phyloP scores from a whole-genome alignment of 2,329 filamentous ascomycete species.

The Neurospora crassa region DNA sequence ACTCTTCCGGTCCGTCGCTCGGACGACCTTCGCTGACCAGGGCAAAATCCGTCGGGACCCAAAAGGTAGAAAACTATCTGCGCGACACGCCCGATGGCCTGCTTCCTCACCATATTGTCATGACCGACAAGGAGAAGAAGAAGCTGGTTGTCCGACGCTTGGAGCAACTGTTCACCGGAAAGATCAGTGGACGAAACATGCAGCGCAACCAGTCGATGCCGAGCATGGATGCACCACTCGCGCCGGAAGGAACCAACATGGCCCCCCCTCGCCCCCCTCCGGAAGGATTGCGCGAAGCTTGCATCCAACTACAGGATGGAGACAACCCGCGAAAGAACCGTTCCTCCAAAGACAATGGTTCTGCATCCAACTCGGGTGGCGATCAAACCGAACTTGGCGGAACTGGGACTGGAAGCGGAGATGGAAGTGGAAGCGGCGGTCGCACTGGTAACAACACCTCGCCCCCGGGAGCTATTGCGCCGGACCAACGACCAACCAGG shows the following conservation, averaged over 20 bases:
- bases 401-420: constrained; percentile 21
- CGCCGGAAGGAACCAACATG: constrained; percentile 1
- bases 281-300: constrained; percentile 38
- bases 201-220: constrained; percentile 17
- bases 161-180: constrained; percentile 76
- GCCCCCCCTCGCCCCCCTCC: constrained; percentile 3
- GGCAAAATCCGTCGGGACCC: constrained; percentile 37
- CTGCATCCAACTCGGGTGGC: constrained; percentile 37
- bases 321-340: constrained; percentile 22
- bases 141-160: constrained; percentile 66
- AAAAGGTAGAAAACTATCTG: constrained; percentile 60
- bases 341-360: constrained; percentile 32
- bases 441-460: constrained; percentile 29
- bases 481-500: constrained; percentile 68
- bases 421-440: constrained; percentile 20
- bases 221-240: constrained; percentile 4
- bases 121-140: constrained; percentile 68
- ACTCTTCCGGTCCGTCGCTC: constrained; percentile 32
- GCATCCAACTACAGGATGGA: constrained; percentile 32
- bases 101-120: constrained; percentile 47
- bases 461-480: constrained; percentile 29
- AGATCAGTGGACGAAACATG: constrained; percentile 35
- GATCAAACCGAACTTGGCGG: constrained; percentile 36
- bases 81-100: constrained; percentile 63
- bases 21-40: constrained; percentile 27